Conservation (phyloP, 1,284 basidiomycete species). For the Grifola frondosa region DNA sequence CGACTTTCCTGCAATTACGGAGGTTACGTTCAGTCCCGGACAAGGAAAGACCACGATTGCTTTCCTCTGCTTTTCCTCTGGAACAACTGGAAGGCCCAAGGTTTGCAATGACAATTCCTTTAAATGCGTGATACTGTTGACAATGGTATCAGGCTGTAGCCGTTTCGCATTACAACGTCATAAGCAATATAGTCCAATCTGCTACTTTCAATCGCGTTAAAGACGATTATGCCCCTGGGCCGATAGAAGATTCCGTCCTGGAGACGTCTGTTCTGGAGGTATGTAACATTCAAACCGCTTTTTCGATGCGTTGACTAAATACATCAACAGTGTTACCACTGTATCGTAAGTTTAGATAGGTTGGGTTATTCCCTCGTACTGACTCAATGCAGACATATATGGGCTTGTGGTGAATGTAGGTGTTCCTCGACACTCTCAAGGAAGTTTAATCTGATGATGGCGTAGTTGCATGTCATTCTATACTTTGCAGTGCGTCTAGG, state of each 20-base stretch:
- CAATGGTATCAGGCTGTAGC: constrained; percentile 52
- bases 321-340: constrained; percentile 25
- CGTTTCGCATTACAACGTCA: constrained; percentile 60
- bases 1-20: constrained; percentile 45
- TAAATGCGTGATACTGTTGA: not conserved
- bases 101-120: constrained; percentile 10
- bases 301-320: not conserved
- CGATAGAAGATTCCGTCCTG: constrained; percentile 2
- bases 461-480: constrained; percentile 3
- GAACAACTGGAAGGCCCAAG: constrained; percentile 78
- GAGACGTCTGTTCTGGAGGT: constrained; percentile 9
- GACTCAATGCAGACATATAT: constrained; percentile 63
- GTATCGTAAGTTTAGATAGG: constrained; percentile 20
- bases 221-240: constrained; percentile 2
- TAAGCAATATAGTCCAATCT: constrained; percentile 12
- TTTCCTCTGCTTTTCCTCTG: constrained; percentile 72
- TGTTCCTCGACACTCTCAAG: constrained; percentile 46
- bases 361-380: no score
- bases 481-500: not conserved
- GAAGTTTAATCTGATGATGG: not conserved
- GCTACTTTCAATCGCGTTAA: constrained; percentile 1
- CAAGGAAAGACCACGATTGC: constrained; percentile 65
- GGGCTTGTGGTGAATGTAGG: constrained; percentile 56
- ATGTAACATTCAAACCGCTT: no score
- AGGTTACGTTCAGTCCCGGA: constrained; percentile 47